Evolutionary conservation across 2,329 filamentous ascomycete genomes (phyloP).

Genomic region (Fusarium tanahbumbuense): DNA sequence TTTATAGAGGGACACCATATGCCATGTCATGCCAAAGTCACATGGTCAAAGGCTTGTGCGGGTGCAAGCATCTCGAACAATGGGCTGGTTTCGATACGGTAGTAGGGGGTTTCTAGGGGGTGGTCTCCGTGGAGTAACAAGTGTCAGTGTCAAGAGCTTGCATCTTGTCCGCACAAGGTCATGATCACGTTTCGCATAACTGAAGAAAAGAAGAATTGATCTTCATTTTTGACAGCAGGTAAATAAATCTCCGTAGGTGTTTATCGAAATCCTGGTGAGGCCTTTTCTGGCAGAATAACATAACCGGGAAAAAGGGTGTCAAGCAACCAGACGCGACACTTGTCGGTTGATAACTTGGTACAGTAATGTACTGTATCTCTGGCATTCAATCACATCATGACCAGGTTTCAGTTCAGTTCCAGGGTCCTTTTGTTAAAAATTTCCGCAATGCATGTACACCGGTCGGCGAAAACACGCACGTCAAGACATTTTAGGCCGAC

Average conservation of each 20-base stretch:
- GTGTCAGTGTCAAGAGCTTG: constrained; percentile 35
- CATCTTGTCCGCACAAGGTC: constrained; percentile 25
- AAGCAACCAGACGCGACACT: not conserved
- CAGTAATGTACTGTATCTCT: not conserved
- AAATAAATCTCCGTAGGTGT: not conserved
- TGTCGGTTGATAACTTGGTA: not conserved
- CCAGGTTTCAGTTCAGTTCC: constrained; percentile 2
- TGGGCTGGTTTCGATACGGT: constrained; percentile 8
- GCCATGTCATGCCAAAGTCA: constrained; percentile 39
- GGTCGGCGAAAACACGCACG: constrained; percentile 1
- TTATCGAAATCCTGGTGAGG: not conserved
- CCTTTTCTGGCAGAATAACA: constrained; percentile 10
- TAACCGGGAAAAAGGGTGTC: constrained; percentile 20
- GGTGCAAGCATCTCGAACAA: constrained; percentile 35
- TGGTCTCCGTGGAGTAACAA: constrained; percentile 37
- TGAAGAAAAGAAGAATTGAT: not conserved
- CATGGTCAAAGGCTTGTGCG: constrained; percentile 44
- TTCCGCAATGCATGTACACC: constrained; percentile 19
- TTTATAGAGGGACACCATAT: constrained; percentile 20
- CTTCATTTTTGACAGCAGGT: not conserved
- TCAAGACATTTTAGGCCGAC: constrained; percentile 24
- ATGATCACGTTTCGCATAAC: constrained; percentile 32
- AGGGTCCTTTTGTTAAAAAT: constrained; percentile 6
- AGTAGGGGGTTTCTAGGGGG: constrained; percentile 8
- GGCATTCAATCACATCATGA: constrained; percentile 20